Evolutionary conservation across 148 eudicot species (phyloP), one percentile per base, ranked within the genome.

Genomic region (Amaranthus cruentus): DNA sequence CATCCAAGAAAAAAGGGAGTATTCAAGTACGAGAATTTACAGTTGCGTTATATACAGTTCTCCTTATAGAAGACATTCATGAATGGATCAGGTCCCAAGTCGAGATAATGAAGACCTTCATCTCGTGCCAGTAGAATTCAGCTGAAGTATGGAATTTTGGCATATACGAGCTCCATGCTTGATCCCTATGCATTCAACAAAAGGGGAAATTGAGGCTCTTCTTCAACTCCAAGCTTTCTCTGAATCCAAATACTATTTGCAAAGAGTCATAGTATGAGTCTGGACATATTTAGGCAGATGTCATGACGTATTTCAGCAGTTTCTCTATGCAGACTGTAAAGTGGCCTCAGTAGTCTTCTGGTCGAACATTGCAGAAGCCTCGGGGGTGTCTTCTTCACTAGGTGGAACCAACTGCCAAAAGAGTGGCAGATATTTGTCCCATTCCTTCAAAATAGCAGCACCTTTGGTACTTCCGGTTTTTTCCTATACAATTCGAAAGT

Each of bases 331-430:
- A 64, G 98, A 89, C 78, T 85, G 93, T 70, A 94, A 68, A 63
- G 90, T 87, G 64, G 86, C 91, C 49, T 72, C 91, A 2, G 38
- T 28, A 28, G 89, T 64, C 58, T 85, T 71, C 78, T 85, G 83
- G 47, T 91, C 89, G 64, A 77, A 91, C 15, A 84, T 89, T 8
- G 92, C 94, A 80, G 90, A 88, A 55, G 99, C 99, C 87, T 95
- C 99, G 3, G 99, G 99, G 8, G 97, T 95, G 89, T 95, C 99
- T 90, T 95, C 99, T 79, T 95, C 97, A 77, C 99, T 95, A 11
- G 99, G 99, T 8, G 99, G 99, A 61, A 95, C 99, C 69, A 95
- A 83, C 76, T 95, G 99, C 99, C 99, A 95, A 73, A 95, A 95
- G 21, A 95, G 88, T 52, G 89, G 81, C 70, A 95, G 83, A 76